phyloP scores from a whole-genome alignment of 805 yeast genomes.

The Candida caryicola region DNA sequence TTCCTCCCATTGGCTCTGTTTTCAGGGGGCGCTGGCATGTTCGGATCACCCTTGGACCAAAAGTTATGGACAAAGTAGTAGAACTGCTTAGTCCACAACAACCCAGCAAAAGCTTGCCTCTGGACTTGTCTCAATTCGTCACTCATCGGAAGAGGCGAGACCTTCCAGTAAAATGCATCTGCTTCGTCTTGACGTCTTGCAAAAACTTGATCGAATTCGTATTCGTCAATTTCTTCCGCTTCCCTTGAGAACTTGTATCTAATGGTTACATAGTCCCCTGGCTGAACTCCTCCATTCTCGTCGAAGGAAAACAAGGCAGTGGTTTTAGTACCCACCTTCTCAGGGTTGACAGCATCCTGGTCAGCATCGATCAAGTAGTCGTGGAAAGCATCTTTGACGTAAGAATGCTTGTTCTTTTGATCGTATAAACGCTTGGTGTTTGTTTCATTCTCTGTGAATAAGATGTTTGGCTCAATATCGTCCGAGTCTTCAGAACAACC shows the following conservation, averaged over 20 bases:
- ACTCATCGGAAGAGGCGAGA: conserved; percentile 79
- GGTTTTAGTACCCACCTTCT: conserved; percentile 71
- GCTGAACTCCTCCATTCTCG: conserved; percentile 72
- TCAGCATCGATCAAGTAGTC: conserved; percentile 67
- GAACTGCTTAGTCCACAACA: conserved; percentile 91
- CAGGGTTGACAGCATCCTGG: conserved; percentile 66
- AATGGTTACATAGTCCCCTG: conserved; percentile 83
- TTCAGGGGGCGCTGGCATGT: conserved; percentile 67
- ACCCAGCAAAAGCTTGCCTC: conserved; percentile 91
- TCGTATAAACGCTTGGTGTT: conserved; percentile 66
- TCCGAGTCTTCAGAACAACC: conserved; percentile 50
- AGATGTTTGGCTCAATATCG: conserved; percentile 71
- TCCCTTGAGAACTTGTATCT: conserved; percentile 64
- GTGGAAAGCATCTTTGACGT: conserved; percentile 88
- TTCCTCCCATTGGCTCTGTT: conserved; percentile 87
- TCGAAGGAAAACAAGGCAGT: conserved; percentile 83
- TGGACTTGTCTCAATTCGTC: conserved; percentile 79
- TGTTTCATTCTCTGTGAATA: conserved; percentile 90
- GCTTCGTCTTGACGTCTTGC: conserved; percentile 80
- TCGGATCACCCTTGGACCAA: conserved; percentile 86
- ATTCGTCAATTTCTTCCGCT: conserved; percentile 59
- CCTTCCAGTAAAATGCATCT: conserved; percentile 87
- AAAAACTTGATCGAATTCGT: conserved; percentile 65
- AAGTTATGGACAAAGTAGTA: conserved; percentile 81
- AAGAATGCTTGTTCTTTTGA: conserved; percentile 56